phyloP scores from a whole-genome alignment of 805 yeast genomes.

The Pachysolen tannophilus region DNA sequence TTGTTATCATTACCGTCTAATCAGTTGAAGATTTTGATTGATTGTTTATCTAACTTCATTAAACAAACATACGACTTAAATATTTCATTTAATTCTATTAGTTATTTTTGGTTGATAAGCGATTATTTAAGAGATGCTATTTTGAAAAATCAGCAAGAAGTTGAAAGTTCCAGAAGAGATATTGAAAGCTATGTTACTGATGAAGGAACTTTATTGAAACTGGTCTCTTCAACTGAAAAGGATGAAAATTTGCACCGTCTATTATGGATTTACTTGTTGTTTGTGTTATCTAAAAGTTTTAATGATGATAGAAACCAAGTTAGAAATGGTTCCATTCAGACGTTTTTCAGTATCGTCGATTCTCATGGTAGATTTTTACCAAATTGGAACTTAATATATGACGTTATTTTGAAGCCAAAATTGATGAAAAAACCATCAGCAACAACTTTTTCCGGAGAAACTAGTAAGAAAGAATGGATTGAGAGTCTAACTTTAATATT shows the following conservation, averaged over 20 bases:
- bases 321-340: slow-evolving; percentile 83
- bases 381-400: slow-evolving; percentile 63
- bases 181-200: slow-evolving; percentile 13
- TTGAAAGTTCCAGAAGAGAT: slow-evolving; percentile 8
- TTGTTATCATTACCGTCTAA: slow-evolving; percentile 59
- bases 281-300: slow-evolving; percentile 55
- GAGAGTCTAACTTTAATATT: slow-evolving; percentile 58
- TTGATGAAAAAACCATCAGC: slow-evolving; percentile 20
- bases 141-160: background rate
- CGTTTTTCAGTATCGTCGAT: slow-evolving; percentile 75
- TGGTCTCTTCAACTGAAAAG: slow-evolving; percentile 16
- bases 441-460: background rate
- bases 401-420: slow-evolving; percentile 52
- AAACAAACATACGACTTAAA: slow-evolving; percentile 68
- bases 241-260: slow-evolving; percentile 24
- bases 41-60: slow-evolving; percentile 65
- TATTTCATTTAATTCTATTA: slow-evolving; percentile 83
- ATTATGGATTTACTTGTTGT: slow-evolving; percentile 59
- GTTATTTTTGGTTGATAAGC: slow-evolving; percentile 88
- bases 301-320: slow-evolving; percentile 69
- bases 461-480: slow-evolving; percentile 31
- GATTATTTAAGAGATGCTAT: slow-evolving; percentile 43
- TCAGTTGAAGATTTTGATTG: slow-evolving; percentile 59
- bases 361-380: slow-evolving; percentile 54
- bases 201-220: slow-evolving; percentile 17